Conservation (phyloP, 2,329 filamentous ascomycete species). For the Penicillium sp. region DNA sequence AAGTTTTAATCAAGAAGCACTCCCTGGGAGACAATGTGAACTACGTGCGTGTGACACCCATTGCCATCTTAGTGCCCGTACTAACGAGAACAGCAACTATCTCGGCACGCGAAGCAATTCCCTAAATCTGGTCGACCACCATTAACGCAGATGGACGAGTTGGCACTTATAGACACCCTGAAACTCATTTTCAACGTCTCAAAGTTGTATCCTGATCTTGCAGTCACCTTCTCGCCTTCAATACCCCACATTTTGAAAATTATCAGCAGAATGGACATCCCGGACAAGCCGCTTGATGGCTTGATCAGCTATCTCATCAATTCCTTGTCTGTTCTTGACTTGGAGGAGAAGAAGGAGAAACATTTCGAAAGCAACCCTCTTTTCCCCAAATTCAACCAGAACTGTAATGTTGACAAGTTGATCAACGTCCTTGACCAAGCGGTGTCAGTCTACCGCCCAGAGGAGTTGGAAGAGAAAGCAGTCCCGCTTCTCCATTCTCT, state of each 20-base stretch:
- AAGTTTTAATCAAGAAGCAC: conserved; percentile 65
- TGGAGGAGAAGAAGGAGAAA: conserved; percentile 58
- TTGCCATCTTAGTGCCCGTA: not conserved
- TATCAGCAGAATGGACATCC: conserved; percentile 62
- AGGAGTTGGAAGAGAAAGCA: conserved; percentile 71
- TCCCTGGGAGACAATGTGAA: conserved; percentile 69
- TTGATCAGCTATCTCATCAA: conserved; percentile 75
- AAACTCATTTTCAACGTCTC: conserved; percentile 90
- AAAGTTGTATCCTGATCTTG: conserved; percentile 67
- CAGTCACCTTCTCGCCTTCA: conserved; percentile 64
- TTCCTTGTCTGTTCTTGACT: conserved; percentile 75
- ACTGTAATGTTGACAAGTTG: conserved; percentile 64
- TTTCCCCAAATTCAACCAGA: conserved; percentile 66
- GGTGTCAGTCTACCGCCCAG: conserved; percentile 63
- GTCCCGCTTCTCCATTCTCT: conserved; percentile 75
- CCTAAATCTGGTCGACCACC: conserved; percentile 42
- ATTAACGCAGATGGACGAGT: conserved; percentile 61
- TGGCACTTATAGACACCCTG: conserved; percentile 80
- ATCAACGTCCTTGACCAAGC: conserved; percentile 70
- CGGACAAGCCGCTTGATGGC: conserved; percentile 69
- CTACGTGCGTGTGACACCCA: conserved; percentile 39
- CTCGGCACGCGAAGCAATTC: conserved; percentile 66
- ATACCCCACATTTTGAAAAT: conserved; percentile 72
- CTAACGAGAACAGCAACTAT: conserved; percentile 58
- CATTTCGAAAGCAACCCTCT: conserved; percentile 53